phyloP scores from a whole-genome alignment of 306 rosid genomes.

The Neltuma alba region DNA sequence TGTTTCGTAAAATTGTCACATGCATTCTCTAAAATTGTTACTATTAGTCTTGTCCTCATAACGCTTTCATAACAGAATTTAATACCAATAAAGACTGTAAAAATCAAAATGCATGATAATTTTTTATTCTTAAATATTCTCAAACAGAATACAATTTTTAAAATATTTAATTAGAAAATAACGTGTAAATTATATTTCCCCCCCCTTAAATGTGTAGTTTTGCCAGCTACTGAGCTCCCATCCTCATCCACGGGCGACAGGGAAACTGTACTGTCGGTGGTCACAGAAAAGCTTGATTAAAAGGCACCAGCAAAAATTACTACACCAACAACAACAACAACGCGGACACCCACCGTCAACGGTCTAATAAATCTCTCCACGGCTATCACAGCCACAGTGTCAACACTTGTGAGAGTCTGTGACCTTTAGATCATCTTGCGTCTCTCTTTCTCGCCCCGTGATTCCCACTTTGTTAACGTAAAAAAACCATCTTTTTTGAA shows the following conservation, averaged over 20 bases:
- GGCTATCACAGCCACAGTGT: not conserved
- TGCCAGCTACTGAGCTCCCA: not conserved
- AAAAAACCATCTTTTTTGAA: slow-evolving; percentile 38
- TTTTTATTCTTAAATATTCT: too few relatives aligned
- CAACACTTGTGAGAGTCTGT: slow-evolving; percentile 34
- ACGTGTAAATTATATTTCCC: too few relatives aligned
- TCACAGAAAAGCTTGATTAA: slow-evolving; percentile 2
- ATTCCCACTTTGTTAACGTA: slow-evolving; percentile 46
- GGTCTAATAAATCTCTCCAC: slow-evolving; percentile 1
- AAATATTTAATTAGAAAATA: too few relatives aligned
- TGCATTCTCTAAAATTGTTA: too few relatives aligned
- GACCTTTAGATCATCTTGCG: not conserved
- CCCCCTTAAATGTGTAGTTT: too few relatives aligned
- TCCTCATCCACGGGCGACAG: not conserved
- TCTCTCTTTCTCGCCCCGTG: slow-evolving; percentile 16
- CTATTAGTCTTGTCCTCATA: not conserved
- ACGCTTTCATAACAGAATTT: not conserved
- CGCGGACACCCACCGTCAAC: slow-evolving; percentile 10
- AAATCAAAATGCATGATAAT: too few relatives aligned
- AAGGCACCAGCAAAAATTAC: not conserved
- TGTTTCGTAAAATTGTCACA: too few relatives aligned
- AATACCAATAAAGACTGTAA: too few relatives aligned
- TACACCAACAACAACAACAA: not conserved
- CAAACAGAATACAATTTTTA: too few relatives aligned
- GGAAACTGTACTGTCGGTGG: slow-evolving; percentile 13